These are phyloP conservation scores for Myxozyma nipponensis DNA, from an alignment of 805 yeast species.

Conservation along the genomic window DNA sequence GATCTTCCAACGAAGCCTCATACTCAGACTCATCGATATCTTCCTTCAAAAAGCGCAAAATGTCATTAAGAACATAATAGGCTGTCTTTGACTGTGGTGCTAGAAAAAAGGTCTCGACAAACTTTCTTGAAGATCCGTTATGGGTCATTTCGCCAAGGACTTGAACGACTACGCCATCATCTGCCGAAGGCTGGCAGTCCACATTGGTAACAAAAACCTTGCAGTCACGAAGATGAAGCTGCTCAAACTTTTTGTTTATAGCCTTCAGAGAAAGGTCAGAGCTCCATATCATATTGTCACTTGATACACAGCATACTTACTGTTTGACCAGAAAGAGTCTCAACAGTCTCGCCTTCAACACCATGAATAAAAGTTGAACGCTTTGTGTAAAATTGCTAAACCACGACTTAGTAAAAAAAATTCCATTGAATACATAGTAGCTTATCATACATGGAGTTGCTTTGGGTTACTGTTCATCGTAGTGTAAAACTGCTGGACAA, in stretches of 20 bases:
- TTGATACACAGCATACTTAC: conserved; percentile 9
- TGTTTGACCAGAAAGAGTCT: conserved; percentile 34
- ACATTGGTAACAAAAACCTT: conserved; percentile 39
- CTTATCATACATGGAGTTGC: conserved; percentile 31
- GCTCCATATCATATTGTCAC: background rate
- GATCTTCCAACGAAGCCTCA: conserved; percentile 6
- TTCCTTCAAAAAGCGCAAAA: conserved; percentile 39
- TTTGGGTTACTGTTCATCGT: conserved; percentile 36
- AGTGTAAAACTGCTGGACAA: conserved; percentile 42
- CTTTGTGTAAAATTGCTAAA: conserved; percentile 37
- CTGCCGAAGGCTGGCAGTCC: conserved; percentile 37
- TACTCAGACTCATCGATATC: conserved; percentile 32
- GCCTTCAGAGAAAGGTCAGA: too few species aligned
- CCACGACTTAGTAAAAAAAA: background rate
- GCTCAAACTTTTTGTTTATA: conserved; percentile 34
- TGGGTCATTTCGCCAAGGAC: conserved; percentile 43
- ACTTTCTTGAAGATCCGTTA: conserved; percentile 37
- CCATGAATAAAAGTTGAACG: conserved; percentile 39
- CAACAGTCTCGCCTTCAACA: conserved; percentile 37
- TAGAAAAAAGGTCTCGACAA: conserved; percentile 42
- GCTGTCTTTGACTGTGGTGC: conserved; percentile 34
- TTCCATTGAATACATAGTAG: background rate
- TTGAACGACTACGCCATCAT: conserved; percentile 38
- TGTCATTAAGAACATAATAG: conserved; percentile 40
- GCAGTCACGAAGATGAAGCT: conserved; percentile 36